Base-by-base conservation (phyloP, 2,329 filamentous ascomycete species). In the Cyanodermella asteris region DNA sequence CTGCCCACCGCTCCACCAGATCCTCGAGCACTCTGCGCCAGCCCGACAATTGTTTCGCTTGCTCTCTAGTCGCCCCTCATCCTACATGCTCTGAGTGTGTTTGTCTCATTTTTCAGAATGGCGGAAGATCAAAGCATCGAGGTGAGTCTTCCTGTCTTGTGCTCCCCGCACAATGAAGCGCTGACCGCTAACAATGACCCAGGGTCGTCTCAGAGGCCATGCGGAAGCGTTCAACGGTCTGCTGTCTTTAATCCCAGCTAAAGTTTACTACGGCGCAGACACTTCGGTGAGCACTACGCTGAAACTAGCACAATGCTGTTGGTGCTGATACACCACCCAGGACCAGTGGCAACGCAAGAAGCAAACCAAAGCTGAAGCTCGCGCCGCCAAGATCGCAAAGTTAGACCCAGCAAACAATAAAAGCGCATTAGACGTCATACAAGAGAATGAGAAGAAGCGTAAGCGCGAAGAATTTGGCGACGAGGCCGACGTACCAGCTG, bases 261-360 rank as follows among this genome's bases (percentile, higher is more conserved):
- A 87, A 50, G 69, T 80, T 39, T 91, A 91, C 51, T 91, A 90
- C 40, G 77, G 72, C 28, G 70, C 82, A 46, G 80, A 91, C 44
- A 74, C 64, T 13, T 16, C 18, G 3, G 8, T 13, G 9, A n/a
- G 13, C 10, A 9, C 7, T 11, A 11, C 6, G n/a, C 11, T 9
- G 12, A 13, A 5, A 16, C 20, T 9, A 6, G 7, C 14, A 18
- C 15, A 13, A 15, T 5, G n/a, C n/a, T 25, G 25, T 27, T 22
- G 18, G 26, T 29, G 18, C 30, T 27, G 25, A 19, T 24, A 28
- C 10, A 31, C 21, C 22, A 21, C 11, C 27, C 36, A 91, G 80
- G 75, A 87, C 40, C 80, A 93, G 71, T 91, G 81, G 80, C 70
- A 72, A 47, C 73, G 73, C 44, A 91, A 87, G 54, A 94, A 94